Evolutionary conservation across 2,329 filamentous ascomycete species (phyloP), one percentile per base, ranked within the genome.

Genomic region (Aureobasidium mangrovei): DNA sequence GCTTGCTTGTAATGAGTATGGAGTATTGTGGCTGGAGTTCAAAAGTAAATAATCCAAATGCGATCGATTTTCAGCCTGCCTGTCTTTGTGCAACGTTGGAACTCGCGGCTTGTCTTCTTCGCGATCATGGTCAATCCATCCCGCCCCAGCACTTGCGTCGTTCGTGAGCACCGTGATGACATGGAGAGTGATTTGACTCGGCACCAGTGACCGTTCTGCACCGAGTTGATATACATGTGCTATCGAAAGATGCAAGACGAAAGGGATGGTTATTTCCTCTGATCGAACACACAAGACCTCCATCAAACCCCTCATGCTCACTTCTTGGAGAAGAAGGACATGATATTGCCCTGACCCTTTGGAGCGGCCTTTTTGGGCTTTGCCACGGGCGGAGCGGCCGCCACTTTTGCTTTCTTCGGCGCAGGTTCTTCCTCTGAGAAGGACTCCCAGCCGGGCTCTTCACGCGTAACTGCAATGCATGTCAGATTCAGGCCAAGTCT

Each of bases 321-420:
- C 64, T 90, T 93, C 74, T 94, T 95, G 40, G 79, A 78, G 69
- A 95, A 95, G 71, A 95, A 95, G 1, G 85, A 89, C 85, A 91
- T 95, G 65, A 95, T 95, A 66, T 77, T 95, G 3, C 90, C 89
- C 64, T 89, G 85, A 2, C 80, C 74, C 56, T 70, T 73, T 4
- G 56, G 62, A 8, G 57, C 67, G n/a, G 63, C 67, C 61, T 70
- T 74, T 64, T 75, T 78, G 42, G 60, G 53, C 53, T 64, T 60
- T 43, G 61, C 49, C 39, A 61, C 71, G 59, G 56, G 70, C 65
- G 88, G 88, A 1, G 74, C 72, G 1, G 67, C 61, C 43, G 62
- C 57, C 43, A 63, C 55, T 57, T 82, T 84, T 5, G 74, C 64
- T 64, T 81, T 82, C 65, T 79, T 75, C 7, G 73, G 69, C 32